Evolutionary conservation across 306 rosid genomes (phyloP).

Genomic region (Myrica gale): DNA sequence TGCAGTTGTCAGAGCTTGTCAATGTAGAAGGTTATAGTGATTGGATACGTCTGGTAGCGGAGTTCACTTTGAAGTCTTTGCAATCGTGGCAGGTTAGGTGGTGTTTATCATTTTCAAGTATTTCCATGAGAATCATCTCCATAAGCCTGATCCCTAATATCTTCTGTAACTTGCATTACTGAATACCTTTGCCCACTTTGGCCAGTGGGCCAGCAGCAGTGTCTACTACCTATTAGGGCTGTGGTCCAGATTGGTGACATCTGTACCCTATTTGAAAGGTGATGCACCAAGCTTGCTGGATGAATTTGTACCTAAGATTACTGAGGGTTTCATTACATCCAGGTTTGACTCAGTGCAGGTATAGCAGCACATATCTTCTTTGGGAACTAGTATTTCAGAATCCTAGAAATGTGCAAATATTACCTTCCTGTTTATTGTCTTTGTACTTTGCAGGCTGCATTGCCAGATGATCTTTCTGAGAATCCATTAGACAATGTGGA

Average conservation of each 20-base stretch:
- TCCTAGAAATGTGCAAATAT: conserved; percentile 17
- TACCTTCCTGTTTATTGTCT: conserved; percentile 25
- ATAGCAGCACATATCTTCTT: conserved; percentile 30
- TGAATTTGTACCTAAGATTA: conserved; percentile 97
- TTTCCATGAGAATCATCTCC: conserved; percentile 21
- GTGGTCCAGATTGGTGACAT: conserved; percentile 98
- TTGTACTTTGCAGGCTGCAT: conserved; percentile 64
- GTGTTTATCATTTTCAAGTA: conserved; percentile 15
- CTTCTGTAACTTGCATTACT: conserved; percentile 33
- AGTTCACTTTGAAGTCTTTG: conserved; percentile 87
- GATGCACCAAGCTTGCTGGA: conserved; percentile 98
- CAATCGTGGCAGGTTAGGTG: conserved; percentile 72
- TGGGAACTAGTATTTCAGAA: conserved; percentile 18
- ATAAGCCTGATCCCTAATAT: conserved; percentile 14
- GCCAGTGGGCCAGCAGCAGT: conserved; percentile 99
- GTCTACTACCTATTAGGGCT: conserved; percentile 94
- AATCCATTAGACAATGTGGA: conserved; percentile 95
- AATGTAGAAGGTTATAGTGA: conserved; percentile 88
- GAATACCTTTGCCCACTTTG: conserved; percentile 37
- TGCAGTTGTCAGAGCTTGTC: conserved; percentile 90
- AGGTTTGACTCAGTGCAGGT: conserved; percentile 97
- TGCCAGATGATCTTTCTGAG: conserved; percentile 92
- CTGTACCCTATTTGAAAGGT: conserved; percentile 98
- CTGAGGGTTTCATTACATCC: conserved; percentile 93
- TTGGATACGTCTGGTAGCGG: conserved; percentile 89